Evolutionary conservation across 768 basidiomycete genomes (phyloP).

Genomic region (Tephrocybe sp.): DNA sequence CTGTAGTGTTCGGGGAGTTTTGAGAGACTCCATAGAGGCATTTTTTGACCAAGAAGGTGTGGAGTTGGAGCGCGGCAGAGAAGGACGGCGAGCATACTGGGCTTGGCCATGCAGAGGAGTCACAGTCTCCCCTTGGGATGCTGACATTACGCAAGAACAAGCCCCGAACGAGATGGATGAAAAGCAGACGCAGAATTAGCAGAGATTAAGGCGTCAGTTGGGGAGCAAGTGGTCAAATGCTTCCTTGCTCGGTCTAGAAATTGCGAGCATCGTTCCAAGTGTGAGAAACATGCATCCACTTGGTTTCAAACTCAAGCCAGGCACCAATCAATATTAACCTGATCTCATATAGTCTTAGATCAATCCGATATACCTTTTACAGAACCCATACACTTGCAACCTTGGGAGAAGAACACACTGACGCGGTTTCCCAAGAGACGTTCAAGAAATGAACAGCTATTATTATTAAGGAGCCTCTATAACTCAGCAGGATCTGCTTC

Average conservation of each 20-base stretch:
- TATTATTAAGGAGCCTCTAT: not conserved
- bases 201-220: not conserved
- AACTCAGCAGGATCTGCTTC: slow-evolving; percentile 21
- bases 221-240: slow-evolving; percentile 5
- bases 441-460: not conserved
- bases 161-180: not conserved
- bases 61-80: slow-evolving; percentile 17
- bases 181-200: not conserved
- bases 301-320: slow-evolving; percentile 11
- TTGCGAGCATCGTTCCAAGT: slow-evolving; percentile 11
- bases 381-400: too few species aligned
- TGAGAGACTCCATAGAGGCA: slow-evolving; percentile 20
- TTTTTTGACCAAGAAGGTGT: slow-evolving; percentile 16
- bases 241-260: not conserved
- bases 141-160: not conserved
- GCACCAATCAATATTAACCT: slow-evolving; percentile 12
- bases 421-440: not conserved
- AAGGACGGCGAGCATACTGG: slow-evolving; percentile 6
- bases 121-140: not conserved
- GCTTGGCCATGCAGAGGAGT: slow-evolving; percentile 4
- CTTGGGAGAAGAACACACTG: not conserved
- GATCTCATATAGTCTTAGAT: not conserved
- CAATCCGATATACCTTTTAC: slow-evolving; percentile 1
- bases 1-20: slow-evolving; percentile 5
- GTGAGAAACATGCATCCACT: slow-evolving; percentile 11